Evolutionary conservation across 2,329 filamentous ascomycete genomes (phyloP), one percentile per base, ranked within the genome.

Genomic region (Ceratocystis alfenasii): DNA sequence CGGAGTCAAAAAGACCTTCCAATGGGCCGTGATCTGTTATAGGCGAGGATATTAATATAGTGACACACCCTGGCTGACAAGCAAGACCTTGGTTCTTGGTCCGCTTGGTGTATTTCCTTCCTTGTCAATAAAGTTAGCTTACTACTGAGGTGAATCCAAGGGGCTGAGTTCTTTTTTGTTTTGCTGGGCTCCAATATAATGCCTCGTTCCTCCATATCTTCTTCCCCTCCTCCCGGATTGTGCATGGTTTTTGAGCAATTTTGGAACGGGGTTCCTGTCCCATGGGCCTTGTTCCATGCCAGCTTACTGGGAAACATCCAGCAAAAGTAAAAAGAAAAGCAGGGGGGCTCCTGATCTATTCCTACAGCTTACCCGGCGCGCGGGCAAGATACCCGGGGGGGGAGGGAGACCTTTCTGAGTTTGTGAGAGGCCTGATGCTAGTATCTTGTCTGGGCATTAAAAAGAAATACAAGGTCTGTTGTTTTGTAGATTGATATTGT

Each of bases 11-110:
- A 57, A 57, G 53, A 57, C 53, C 53, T 17, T 59, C 28, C 10
- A 59, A 30, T 12, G 28, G 53, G 53, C 28, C 53, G 53, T 59
- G 53, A 59, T 59, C 7, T 59, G 53, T 25, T 59, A 59, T 59
- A 33, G 53, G 12, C 15, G 53, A 59, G 53, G 53, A 33, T 59
- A 7, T 36, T 59, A 59, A 59, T 59, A 59, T 36, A 15, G 28
- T n/a, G 5, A 20, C 25, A 12, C 12, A 22, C 28, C 28, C 28
- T 30, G 15, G 53, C 28, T 33, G 25, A 59, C 25, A 33, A 59
- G 53, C 53, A 59, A 17, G 17, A 36, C 53, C 53, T 59, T 59
- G 53, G 6, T 15, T 12, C 36, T 12, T 36, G 36, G 36, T 36
- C 10, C 3, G 36, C 36, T 8, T 36, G 36, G 36, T 36, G 36